Base-by-base conservation (phyloP, 306 rosid species). In the Pterocarpus santalinus region DNA sequence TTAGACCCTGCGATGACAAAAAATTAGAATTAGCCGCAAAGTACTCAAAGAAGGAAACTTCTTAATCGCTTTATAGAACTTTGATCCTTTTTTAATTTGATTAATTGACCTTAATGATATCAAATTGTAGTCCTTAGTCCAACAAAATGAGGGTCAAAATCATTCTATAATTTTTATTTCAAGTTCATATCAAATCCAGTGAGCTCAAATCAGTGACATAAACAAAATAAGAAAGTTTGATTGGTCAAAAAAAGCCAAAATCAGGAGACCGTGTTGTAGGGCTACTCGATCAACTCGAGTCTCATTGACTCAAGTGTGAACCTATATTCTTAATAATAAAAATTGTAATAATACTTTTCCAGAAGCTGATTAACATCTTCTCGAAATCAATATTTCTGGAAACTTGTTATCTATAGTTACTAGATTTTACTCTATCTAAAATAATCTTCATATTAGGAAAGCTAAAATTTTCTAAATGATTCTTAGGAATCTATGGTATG, bases 1-100 rank as follows among this genome's bases (percentile, higher is more conserved):
- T 73, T 32, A 77, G 56, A 75, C 90, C 87, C 94, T 90, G 86
- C 2, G 44, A 36, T 22, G 6, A 7, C 22, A 46, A 13, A 6
- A 16, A 34, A 52, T 30, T 33, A 77, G 8, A 55, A 49, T 53
- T 28, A 47, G 15, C 10, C 46, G 34, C n/a, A 35, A 4, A 58
- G 22, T 13, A 41, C 34, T 7, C 17, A 7, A 32, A 49, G 14
- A 4, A 33, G 13, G 61, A 36, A 65, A 11, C 15, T 41, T 17
- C 14, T 63, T 5, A 63, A n/a, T n/a, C 22, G 33, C 17, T 13
- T 35, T 1, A 35, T n/a, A 39, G n/a, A 65, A 8, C 7, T 2
- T 11, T 3, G 9, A 11, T 3, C n/a, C 11, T 7, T 10, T 68
- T 44, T 43, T 10, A 39, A 34, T 35, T 64, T 16, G 15, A 67